phyloP scores from a whole-genome alignment of 495 filamentous ascomycete genomes.

The Opeltia flavorubescens region DNA sequence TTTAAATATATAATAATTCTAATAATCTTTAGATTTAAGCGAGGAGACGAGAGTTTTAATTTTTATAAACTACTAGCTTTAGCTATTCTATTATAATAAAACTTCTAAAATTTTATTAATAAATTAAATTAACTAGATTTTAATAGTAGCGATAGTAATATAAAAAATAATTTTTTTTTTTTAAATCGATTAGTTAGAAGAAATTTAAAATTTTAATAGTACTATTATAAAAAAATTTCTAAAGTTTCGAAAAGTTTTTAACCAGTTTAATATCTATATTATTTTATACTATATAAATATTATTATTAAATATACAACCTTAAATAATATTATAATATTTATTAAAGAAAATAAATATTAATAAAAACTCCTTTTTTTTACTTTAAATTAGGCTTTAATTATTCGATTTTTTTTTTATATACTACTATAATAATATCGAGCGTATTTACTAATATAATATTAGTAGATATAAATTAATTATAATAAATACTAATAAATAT shows the following conservation, averaged over 20 bases:
- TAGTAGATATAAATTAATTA: neutral
- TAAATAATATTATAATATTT: constrained; percentile 12
- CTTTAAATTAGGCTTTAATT: neutral
- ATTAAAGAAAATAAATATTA: constrained; percentile 5
- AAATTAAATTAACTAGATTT: neutral
- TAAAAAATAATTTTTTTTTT: neutral
- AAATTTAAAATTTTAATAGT: neutral
- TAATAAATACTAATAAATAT: neutral
- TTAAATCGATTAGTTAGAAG: neutral
- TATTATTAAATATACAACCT: neutral
- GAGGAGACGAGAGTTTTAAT: neutral
- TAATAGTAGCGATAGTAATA: neutral
- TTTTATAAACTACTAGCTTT: neutral
- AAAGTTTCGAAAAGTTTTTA: neutral
- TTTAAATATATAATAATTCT: neutral
- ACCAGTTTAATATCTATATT: neutral
- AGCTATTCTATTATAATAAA: neutral
- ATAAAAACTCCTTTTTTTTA: constrained; percentile 5
- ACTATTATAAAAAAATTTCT: neutral
- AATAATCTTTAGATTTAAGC: neutral
- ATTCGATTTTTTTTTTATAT: neutral
- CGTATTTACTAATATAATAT: neutral
- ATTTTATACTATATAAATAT: neutral
- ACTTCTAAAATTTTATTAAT: neutral
- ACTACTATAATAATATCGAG: neutral